Conservation (phyloP, 1,284 basidiomycete species). For the Cystobasidium pallidum region DNA sequence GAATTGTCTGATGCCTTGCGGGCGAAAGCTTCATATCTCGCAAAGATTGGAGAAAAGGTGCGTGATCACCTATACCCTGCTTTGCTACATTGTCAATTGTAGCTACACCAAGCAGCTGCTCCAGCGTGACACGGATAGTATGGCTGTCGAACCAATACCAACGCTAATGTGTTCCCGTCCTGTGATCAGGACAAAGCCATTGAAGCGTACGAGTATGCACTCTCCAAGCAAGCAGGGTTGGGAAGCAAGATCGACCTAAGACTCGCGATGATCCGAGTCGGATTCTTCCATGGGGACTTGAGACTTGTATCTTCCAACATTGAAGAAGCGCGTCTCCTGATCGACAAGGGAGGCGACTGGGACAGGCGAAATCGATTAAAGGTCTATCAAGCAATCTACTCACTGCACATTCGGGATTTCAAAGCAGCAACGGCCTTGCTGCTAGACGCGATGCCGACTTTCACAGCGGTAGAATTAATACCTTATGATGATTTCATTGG, state of each 20-base stretch:
- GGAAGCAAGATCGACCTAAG: slow-evolving; percentile 93
- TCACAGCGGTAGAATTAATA: slow-evolving; percentile 88
- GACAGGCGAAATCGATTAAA: slow-evolving; percentile 94
- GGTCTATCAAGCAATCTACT: slow-evolving; percentile 87
- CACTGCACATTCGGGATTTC: slow-evolving; percentile 76
- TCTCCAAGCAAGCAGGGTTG: slow-evolving; percentile 89
- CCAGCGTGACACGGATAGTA: too few species aligned
- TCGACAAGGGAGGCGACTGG: slow-evolving; percentile 98
- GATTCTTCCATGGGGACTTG: slow-evolving; percentile 86
- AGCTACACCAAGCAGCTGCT: too few species aligned
- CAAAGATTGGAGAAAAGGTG: slow-evolving; percentile 89
- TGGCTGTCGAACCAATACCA: too few species aligned
- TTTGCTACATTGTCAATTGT: too few species aligned
- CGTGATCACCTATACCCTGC: too few species aligned
- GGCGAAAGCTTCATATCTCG: slow-evolving; percentile 83
- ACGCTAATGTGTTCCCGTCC: too few species aligned
- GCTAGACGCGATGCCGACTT: slow-evolving; percentile 88
- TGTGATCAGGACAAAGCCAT: slow-evolving; percentile 74
- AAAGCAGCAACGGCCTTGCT: slow-evolving; percentile 69
- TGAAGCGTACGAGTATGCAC: slow-evolving; percentile 77
- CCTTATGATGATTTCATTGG: slow-evolving; percentile 90
- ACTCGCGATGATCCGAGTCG: slow-evolving; percentile 84
- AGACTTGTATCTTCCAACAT: slow-evolving; percentile 74
- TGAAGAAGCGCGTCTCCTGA: slow-evolving; percentile 77
- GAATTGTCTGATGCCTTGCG: slow-evolving; percentile 87